These are phyloP conservation scores for Auricularia cornea DNA, from an alignment of 768 basidiomycete genomes.

Conservation along the genomic window DNA sequence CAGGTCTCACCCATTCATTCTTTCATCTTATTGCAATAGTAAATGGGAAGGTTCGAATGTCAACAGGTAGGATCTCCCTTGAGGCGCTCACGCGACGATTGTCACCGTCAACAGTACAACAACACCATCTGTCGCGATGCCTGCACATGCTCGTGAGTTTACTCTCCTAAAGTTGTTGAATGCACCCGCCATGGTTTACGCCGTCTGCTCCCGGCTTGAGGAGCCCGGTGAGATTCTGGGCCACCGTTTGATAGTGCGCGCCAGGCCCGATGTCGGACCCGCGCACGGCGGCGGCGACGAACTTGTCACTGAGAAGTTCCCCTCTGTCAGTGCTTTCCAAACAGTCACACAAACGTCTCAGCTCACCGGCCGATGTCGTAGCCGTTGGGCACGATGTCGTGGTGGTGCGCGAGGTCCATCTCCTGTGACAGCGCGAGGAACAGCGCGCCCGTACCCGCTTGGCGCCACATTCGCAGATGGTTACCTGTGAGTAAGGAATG, in stretches of 20 bases:
- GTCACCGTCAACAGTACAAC: constrained; percentile 48
- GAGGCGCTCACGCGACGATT: constrained; percentile 16
- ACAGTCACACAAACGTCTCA: not conserved
- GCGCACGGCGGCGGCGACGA: constrained; percentile 30
- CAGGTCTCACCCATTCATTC: too few species aligned
- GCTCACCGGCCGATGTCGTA: constrained; percentile 41
- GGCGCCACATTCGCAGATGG: not conserved
- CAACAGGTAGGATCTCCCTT: too few species aligned
- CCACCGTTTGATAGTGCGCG: constrained; percentile 41
- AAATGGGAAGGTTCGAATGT: too few species aligned
- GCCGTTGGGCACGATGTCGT: constrained; percentile 39
- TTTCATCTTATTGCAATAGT: too few species aligned
- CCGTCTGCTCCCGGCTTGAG: constrained; percentile 43
- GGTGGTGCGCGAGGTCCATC: constrained; percentile 11
- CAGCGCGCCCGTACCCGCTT: constrained; percentile 26
- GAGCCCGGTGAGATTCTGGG: constrained; percentile 43
- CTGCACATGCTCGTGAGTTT: too few species aligned
- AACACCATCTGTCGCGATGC: constrained; percentile 52
- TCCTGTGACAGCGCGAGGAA: constrained; percentile 40
- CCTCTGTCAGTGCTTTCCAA: not conserved
- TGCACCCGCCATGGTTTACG: constrained; percentile 39
- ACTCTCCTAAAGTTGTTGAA: too few species aligned
- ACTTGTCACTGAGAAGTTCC: constrained; percentile 22
- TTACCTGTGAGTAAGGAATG: not conserved
- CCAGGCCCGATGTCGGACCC: constrained; percentile 33